Evolutionary conservation across 805 yeast species (phyloP).

Genomic region (Hanseniaspora lindneri): DNA sequence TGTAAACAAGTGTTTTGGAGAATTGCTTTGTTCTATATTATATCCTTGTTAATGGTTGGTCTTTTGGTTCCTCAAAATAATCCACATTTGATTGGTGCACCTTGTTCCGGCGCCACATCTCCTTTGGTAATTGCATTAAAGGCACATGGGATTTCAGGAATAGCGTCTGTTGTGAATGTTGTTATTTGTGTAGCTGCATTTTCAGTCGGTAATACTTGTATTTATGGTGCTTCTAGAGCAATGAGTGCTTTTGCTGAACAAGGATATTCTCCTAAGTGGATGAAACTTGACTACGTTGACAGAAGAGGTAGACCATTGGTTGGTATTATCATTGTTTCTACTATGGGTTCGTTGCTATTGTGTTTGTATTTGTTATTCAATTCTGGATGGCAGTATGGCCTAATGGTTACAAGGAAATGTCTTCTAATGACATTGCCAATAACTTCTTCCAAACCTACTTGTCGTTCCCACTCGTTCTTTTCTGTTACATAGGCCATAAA

Average conservation of each 20-base stretch:
- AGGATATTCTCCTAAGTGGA: conserved; percentile 49
- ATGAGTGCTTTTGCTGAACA: conserved; percentile 55
- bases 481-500: conserved; percentile 47
- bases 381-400: conserved; percentile 79
- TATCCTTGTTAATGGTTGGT: conserved; percentile 36
- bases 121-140: conserved; percentile 73
- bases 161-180: conserved; percentile 56
- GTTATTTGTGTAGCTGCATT: conserved; percentile 54
- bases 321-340: conserved; percentile 44
- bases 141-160: conserved; percentile 53
- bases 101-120: conserved; percentile 45
- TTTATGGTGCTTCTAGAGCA: conserved; percentile 59
- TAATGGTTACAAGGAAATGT: conserved; percentile 39
- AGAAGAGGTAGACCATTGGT: conserved; percentile 66
- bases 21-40: conserved; percentile 39
- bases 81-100: conserved; percentile 35
- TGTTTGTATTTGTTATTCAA: conserved; percentile 56
- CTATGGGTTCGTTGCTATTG: conserved; percentile 47
- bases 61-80: conserved; percentile 38
- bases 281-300: conserved; percentile 53
- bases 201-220: conserved; percentile 62
- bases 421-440: conserved; percentile 32
- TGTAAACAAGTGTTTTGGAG: conserved; percentile 49
- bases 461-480: conserved; percentile 52
- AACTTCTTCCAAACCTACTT: conserved; percentile 55